Conservation (phyloP, 257 asterid species). For the Solanum commersonii region DNA sequence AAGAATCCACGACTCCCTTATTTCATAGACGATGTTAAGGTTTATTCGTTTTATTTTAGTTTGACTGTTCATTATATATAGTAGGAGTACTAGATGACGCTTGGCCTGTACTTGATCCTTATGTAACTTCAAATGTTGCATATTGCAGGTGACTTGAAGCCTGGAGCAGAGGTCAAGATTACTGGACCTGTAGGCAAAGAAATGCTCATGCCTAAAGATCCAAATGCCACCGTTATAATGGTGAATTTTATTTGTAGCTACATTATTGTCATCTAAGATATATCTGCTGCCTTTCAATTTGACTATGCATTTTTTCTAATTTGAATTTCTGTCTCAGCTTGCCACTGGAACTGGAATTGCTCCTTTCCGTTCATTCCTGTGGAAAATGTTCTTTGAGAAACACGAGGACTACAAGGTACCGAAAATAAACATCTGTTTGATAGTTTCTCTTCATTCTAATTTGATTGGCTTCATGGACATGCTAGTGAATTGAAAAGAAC, state of each 20-base stretch:
- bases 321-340: slow-evolving; percentile 34
- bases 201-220: slow-evolving; percentile 98
- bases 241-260: slow-evolving; percentile 12
- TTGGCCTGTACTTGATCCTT: not conserved
- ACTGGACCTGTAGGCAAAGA: slow-evolving; percentile 99
- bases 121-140: not conserved
- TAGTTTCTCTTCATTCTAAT: not conserved
- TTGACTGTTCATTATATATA: not conserved
- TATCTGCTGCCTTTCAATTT: not conserved
- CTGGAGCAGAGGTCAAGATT: slow-evolving; percentile 73
- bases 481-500: not conserved
- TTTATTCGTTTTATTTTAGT: not conserved
- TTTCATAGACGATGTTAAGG: not conserved
- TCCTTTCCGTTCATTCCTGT: slow-evolving; percentile 88
- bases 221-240: slow-evolving; percentile 76
- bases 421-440: not conserved
- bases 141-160: slow-evolving; percentile 78
- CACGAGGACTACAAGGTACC: slow-evolving; percentile 77
- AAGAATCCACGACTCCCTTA: slow-evolving; percentile 15
- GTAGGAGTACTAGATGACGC: not conserved
- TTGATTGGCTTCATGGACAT: not conserved
- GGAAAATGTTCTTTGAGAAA: slow-evolving; percentile 98
- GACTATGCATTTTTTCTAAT: slow-evolving; percentile 4
- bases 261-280: not conserved
- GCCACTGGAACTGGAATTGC: slow-evolving; percentile 98